Conservation (phyloP, 352 stramenopile genomes). For the Phytophthora hybrid region DNA sequence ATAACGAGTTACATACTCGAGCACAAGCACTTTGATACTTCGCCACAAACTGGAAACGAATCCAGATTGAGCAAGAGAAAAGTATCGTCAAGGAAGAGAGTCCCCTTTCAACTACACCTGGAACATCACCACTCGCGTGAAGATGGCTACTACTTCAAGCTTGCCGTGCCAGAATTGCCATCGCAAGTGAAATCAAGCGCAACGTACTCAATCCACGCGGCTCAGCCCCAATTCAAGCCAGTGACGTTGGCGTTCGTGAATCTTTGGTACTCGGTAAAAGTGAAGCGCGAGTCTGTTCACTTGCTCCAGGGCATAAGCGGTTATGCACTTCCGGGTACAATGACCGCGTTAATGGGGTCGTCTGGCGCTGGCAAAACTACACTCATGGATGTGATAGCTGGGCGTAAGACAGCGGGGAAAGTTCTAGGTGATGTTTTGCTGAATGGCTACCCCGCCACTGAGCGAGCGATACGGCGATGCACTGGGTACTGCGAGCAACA, state of each 20-base stretch:
- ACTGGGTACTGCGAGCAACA: not conserved
- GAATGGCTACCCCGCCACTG: not conserved
- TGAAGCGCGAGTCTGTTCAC: not conserved
- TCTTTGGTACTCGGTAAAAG: conserved; percentile 1
- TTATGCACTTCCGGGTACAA: not conserved
- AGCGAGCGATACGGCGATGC: not conserved
- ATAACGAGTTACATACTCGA: not conserved
- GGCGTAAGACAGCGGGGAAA: not conserved
- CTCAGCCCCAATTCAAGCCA: not conserved
- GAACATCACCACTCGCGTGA: not conserved
- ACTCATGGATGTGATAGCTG: not conserved
- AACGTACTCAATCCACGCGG: not conserved
- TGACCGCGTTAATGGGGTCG: not conserved
- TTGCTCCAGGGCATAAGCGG: not conserved
- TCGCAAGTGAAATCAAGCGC: not conserved
- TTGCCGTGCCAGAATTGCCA: not conserved
- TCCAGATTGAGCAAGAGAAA: not conserved
- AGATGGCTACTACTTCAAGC: not conserved
- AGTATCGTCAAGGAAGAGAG: not conserved
- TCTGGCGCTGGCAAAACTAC: conserved; percentile 1
- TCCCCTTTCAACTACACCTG: not conserved
- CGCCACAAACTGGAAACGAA: not conserved
- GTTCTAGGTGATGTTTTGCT: not conserved
- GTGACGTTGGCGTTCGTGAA: not conserved
- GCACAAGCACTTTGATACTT: not conserved